phyloP scores from a whole-genome alignment of 2,329 filamentous ascomycete species.

The Fusarium chuoi region DNA sequence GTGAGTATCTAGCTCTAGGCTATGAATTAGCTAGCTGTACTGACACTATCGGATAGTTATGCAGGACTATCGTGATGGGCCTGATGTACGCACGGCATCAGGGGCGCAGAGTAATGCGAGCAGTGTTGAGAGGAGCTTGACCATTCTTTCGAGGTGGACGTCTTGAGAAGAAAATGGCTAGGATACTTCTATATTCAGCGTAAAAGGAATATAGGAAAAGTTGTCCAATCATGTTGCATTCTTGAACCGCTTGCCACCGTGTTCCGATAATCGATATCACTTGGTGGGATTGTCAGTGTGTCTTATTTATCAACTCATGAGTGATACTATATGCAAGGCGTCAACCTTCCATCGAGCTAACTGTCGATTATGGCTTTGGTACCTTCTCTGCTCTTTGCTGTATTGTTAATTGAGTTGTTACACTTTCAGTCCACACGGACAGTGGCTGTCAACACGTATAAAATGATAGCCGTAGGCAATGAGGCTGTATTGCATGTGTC shows the following conservation, averaged over 20 bases:
- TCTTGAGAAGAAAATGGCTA: background rate
- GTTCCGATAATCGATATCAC: background rate
- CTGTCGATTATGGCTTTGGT: background rate
- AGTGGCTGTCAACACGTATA: background rate
- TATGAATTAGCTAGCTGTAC: background rate
- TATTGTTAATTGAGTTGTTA: background rate
- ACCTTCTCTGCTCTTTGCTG: background rate
- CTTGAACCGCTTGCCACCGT: background rate
- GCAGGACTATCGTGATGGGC: background rate
- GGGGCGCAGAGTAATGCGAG: background rate
- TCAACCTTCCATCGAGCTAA: accelerated
- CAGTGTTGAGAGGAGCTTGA: background rate
- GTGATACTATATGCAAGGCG: background rate
- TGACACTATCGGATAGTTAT: background rate
- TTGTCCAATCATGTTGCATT: background rate
- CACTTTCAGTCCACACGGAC: background rate
- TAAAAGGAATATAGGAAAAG: background rate
- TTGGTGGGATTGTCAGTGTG: background rate
- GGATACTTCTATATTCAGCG: background rate
- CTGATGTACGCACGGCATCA: background rate
- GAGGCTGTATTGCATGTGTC: background rate
- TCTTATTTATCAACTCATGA: background rate
- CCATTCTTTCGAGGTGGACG: background rate
- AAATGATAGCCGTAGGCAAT: background rate
- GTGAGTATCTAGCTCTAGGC: background rate